phyloP scores from a whole-genome alignment of 805 yeast genomes.

The Barnettozyma salicaria region DNA sequence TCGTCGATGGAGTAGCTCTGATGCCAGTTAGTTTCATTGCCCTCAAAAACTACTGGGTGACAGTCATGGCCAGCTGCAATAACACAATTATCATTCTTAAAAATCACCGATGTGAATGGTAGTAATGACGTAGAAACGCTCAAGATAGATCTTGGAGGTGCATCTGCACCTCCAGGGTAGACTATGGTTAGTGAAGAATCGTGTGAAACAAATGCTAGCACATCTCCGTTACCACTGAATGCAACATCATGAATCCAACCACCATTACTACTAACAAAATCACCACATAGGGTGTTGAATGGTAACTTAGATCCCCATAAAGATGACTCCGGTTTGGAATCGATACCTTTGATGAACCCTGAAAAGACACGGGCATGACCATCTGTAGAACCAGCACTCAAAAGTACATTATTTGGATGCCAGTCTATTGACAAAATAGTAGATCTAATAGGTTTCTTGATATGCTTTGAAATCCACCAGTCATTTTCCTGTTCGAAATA shows the following conservation, averaged over 20 bases:
- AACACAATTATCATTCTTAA: constrained; percentile 58
- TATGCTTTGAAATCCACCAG: constrained; percentile 99
- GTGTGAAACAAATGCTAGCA: constrained; percentile 77
- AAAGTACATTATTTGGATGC: constrained; percentile 88
- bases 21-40: constrained; percentile 58
- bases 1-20: constrained; percentile 42
- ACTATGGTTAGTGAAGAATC: constrained; percentile 80
- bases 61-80: constrained; percentile 91
- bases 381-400: constrained; percentile 90
- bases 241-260: constrained; percentile 91
- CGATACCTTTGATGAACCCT: constrained; percentile 84
- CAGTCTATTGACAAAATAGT: constrained; percentile 79
- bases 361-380: constrained; percentile 89
- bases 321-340: constrained; percentile 70
- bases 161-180: constrained; percentile 64
- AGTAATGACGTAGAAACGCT: constrained; percentile 60
- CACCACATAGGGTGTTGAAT: constrained; percentile 86
- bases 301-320: constrained; percentile 96
- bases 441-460: constrained; percentile 89
- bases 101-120: constrained; percentile 75
- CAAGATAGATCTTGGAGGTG: constrained; percentile 55
- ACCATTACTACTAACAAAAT: constrained; percentile 60
- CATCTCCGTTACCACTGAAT: constrained; percentile 75
- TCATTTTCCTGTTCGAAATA: constrained; percentile 94
- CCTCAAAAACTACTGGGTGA: constrained; percentile 81